Evolutionary conservation across 2,329 filamentous ascomycete species (phyloP), one percentile per base, ranked within the genome.

Genomic region (Paradendryphiella salina): DNA sequence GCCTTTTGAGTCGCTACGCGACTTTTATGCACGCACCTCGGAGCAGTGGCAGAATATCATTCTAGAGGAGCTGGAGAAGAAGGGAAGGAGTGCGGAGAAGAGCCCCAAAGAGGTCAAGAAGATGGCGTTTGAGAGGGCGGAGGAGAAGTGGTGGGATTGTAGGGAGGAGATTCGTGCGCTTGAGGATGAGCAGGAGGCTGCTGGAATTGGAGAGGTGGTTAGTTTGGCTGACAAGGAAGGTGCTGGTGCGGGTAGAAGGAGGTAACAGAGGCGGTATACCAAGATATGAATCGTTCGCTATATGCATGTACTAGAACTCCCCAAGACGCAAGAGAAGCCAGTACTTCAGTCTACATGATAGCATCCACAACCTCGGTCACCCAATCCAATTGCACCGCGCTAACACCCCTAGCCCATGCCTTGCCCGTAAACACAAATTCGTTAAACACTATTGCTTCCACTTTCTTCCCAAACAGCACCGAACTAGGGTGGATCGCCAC

Each of bases 121-220:
- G 65, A 86, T 85, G 70, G 94, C 91, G 1, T 99, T 96, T 71
- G 87, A 90, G 68, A 81, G 90, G 58, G 92, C 92, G 33, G 94
- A 99, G 74, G 89, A 92, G 76, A 96, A 96, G 73, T 99, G 94
- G 94, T 99, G 94, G 94, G 94, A 96, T 79, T 91, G 88, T 70
- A 83, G 94, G 64, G 94, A 99, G 77, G 93, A 97, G 76, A 89
- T 99, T 60, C 88, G 86, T 46, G 88, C 85, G 5, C 75, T 97
- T 67, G 94, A 99, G 75, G 93, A 96, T 74, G 93, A 96, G 77
- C 91, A 97, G 77, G 93, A 96, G 74, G 92, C 89, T 40, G 90
- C 91, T 28, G 92, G 94, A 8, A 96, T 97, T 72, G 89, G 91
- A 13, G 94, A 97, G 77, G 90, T 97, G 35, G 89, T 97, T 46